Base-by-base conservation (phyloP, 2,329 filamentous ascomycete genomes). In the Apiospora marii region DNA sequence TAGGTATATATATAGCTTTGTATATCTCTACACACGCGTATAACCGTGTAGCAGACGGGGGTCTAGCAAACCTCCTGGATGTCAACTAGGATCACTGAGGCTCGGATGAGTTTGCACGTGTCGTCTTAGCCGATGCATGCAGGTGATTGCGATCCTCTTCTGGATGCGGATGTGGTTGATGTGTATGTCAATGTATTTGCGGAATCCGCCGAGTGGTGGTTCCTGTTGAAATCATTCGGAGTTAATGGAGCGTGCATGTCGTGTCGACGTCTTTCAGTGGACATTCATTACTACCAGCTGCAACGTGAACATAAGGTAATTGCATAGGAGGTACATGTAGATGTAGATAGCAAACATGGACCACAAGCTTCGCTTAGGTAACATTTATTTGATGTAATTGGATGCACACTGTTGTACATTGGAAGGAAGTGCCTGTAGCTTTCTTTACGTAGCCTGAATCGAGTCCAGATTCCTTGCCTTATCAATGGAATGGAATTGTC, bases 181-280 rank as follows among this genome's bases (percentile, higher is more conserved):
- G 58, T 22, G 16, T 22, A 16, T 41, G 58, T 34, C 37, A 41
- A 41, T 41, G 53, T 58, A 44, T 46, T 22, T 69, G 68, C 43
- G 24, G 68, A 49, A 69, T 69, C n/a, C 43, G 44, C 48, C 53
- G 46, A 41, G 43, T 24, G 64, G 27, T 69, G 30, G 43, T 27
- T 37, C 12, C 44, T 48, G 68, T 49, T 22, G 22, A 53, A 30
- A 48, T 22, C 43, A 51, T 49, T 49, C 68, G 22, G 34, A 37
- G 30, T 70, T 70, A 37, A 30, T 53, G 46, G n/a, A 14, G 24
- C 68, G 34, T 10, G 37, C 37, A 8, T 41, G 68, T 48, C 48
- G 37, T 37, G 46, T 48, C 46, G 44, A 24, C 41, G 68, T 44
- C 68, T 27, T 48, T 69, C 48, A 10, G 68, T n/a, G 46, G 43